Evolutionary conservation across 2,329 filamentous ascomycete species (phyloP), one percentile per base, ranked within the genome.

Genomic region (Stagonosporopsis chrysanthemi): DNA sequence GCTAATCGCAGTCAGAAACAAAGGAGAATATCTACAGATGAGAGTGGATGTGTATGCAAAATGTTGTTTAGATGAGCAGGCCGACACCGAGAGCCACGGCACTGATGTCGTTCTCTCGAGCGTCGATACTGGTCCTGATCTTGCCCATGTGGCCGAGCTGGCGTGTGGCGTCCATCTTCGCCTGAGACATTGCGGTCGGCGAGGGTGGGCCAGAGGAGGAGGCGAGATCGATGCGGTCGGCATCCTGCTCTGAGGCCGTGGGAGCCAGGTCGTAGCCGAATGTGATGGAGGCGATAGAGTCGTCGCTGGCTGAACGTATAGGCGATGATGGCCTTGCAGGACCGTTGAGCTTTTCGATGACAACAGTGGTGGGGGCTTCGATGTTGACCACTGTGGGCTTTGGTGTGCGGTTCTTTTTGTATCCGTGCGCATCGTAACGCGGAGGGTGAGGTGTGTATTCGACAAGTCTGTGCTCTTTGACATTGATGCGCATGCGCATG

Each of bases 401-500:
- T 14, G 58, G 49, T 12, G 54, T n/a, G 28, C 58, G 63, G 48
- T 60, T 67, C 22, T 58, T 40, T 43, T 66, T 71, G 58, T 78
- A 79, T 49, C 70, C 66, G 62, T 79, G 77, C 0, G 66, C 68
- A 23, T 76, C 76, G 70, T 82, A 82, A 41, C 73, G 74, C 4
- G 80, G 80, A n/a, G 80, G 79, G 43, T 76, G 72, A 2, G 78
- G 66, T 14, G 70, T 69, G 74, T 77, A 81, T 6, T 76, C 71
- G 39, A 78, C 73, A 5, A 82, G 70, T n/a, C 71, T 65, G 47
- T 78, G 74, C 58, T 77, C 75, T 28, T 74, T 76, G 58, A 75
- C 73, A 57, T 80, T 79, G 67, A 82, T 77, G 48, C 76, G 77
- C 60, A 80, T 67, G 39, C 80, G 78, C 47, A 72, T 70, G 42